Evolutionary conservation across 768 basidiomycete genomes (phyloP), one percentile per base, ranked within the genome.

Genomic region (Leccinum subgranulosum): DNA sequence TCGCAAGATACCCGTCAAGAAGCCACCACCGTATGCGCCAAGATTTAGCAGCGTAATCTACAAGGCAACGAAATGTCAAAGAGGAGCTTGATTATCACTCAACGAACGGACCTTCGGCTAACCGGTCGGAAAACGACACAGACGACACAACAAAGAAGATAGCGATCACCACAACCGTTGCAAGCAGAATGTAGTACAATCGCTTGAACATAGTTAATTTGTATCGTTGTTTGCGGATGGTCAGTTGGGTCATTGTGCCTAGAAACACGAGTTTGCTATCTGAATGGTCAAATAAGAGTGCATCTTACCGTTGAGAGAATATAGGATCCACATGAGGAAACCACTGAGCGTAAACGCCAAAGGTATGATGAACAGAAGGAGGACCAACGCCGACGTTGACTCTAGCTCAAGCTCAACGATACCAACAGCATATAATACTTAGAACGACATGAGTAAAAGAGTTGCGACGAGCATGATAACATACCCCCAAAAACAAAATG

Each of bases 1-100:
- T 79, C 2, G 91, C 86, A 47, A 98, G 81, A 80, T 93, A 98
- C 17, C 95, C 97, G 66, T 99, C 97, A 43, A 99, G 80, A 6
- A 99, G 78, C 89, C 94, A 94, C 97, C 97, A 99, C 49, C 95
- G 87, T 54, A 83, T 79, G 58, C 80, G 82, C 94, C 94, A 98
- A 17, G 92, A 87, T 59, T 87, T 89, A 6, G 94, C 90, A 15
- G 93, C 90, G 69, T 95, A 98, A 70, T 96, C 94, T 94, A 54
- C 4, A 36, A 21, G n/a, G 43, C 53, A 52, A 56, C 39, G 51
- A 47, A n/a, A 43, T 3, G 12, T 54, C 34, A 19, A 54, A 33
- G 17, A 49, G 7, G 21, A 29, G 12, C 12, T 36, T 33, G 53
- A 58, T 33, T 43, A 56, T 39, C 54, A 47, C 53, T 2, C 47